These are phyloP conservation scores for Fusarium multiceps DNA, from an alignment of 2,329 filamentous ascomycete species.

Conservation along the genomic window DNA sequence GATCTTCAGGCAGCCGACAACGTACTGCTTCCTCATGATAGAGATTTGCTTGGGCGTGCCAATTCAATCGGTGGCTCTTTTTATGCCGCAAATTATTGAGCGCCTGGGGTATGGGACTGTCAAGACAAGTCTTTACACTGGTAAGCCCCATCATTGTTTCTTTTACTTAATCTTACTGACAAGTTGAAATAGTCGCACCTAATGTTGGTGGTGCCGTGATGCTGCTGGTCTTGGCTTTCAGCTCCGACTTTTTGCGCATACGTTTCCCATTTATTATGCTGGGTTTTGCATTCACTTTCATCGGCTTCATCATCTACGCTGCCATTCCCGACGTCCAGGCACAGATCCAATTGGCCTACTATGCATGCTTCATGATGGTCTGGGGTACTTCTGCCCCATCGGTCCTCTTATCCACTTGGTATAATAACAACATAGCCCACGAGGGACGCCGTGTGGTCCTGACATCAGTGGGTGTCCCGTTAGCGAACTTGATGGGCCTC, in stretches of 20 bases:
- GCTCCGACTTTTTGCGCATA: conserved; percentile 11
- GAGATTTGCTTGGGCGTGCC: conserved; percentile 21
- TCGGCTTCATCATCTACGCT: conserved; percentile 19
- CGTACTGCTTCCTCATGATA: conserved; percentile 18
- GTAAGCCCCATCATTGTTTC: neutral
- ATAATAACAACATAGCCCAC: neutral
- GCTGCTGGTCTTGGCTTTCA: conserved; percentile 15
- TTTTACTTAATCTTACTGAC: neutral
- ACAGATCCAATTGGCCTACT: conserved; percentile 9
- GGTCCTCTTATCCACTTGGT: conserved; percentile 10
- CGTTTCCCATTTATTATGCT: conserved; percentile 18
- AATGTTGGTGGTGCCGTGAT: conserved; percentile 18
- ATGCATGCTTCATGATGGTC: conserved; percentile 24
- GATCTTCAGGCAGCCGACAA: conserved; percentile 17
- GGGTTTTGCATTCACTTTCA: conserved; percentile 1
- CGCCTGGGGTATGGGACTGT: conserved; percentile 7
- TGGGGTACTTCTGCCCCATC: conserved; percentile 18
- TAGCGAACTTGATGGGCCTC: conserved; percentile 57
- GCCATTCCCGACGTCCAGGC: conserved; percentile 17
- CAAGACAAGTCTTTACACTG: conserved; percentile 18
- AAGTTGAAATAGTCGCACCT: neutral
- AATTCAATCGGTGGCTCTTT: conserved; percentile 9
- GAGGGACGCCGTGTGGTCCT: neutral
- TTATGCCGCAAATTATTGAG: conserved; percentile 22
- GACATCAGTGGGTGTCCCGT: neutral